A percentile compares a stretch with the other conserved stretches of the same genome.
Evolutionary conservation across 768 basidiomycete genomes (phyloP).

Genomic region (Suillus variegatus): DNA sequence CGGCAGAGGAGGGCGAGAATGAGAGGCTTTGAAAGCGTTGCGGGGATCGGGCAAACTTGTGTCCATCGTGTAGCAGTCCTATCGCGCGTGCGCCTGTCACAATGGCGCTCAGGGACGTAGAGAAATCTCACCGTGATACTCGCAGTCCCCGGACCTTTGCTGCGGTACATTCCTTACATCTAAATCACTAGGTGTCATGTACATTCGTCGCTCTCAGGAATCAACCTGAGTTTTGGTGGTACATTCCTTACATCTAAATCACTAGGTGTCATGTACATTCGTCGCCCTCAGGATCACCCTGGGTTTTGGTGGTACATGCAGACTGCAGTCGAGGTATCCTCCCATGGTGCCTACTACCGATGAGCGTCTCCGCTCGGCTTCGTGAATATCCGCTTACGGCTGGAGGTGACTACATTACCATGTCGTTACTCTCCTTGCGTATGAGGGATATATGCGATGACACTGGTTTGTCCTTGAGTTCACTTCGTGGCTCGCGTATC

Average conservation of each 20-base stretch:
- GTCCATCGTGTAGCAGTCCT: slow-evolving; percentile 7
- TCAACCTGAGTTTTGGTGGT: neutral
- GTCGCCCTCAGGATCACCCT: neutral
- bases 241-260: neutral
- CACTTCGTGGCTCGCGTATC: slow-evolving; percentile 26
- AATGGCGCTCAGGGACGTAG: neutral
- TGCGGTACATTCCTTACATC: neutral
- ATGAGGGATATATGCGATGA: slow-evolving; percentile 18
- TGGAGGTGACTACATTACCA: neutral
- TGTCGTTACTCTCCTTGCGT: slow-evolving; percentile 15
- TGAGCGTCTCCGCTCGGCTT: neutral
- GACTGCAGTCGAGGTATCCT: neutral
- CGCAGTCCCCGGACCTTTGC: neutral
- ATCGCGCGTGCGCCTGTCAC: slow-evolving; percentile 5
- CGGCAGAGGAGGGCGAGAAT: slow-evolving; percentile 34
- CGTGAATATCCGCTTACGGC: neutral
- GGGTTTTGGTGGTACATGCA: neutral
- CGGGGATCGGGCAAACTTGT: slow-evolving; percentile 47
- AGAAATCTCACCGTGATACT: neutral
- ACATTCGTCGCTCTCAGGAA: too few species aligned
- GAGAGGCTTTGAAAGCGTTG: slow-evolving; percentile 52
- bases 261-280: neutral
- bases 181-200: neutral
- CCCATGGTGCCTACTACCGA: neutral
- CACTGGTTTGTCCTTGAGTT: slow-evolving; percentile 27